These are phyloP conservation scores for Magnaporthiopsis rhizophila DNA, from an alignment of 2,329 filamentous ascomycete species.

Conservation along the genomic window DNA sequence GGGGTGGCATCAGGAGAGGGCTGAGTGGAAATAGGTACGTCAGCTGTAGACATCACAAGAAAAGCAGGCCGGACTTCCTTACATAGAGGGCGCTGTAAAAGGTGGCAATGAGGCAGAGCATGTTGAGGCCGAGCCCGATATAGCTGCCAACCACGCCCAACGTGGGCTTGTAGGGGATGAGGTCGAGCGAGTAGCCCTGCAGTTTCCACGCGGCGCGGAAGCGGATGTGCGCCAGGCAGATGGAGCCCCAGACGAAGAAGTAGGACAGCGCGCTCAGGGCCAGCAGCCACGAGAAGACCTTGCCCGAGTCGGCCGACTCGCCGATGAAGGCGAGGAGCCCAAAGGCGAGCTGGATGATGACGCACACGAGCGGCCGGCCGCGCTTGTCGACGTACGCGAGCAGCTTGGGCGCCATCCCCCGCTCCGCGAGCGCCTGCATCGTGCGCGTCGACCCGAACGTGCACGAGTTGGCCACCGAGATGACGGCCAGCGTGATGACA, in stretches of 20 bases:
- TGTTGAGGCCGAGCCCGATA: constrained; percentile 58
- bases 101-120: constrained; percentile 61
- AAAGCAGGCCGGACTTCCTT: constrained; percentile 16
- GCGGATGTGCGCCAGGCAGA: constrained; percentile 57
- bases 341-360: constrained; percentile 44
- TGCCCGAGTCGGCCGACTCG: constrained; percentile 30
- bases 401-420: constrained; percentile 45
- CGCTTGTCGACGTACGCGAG: constrained; percentile 53
- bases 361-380: constrained; percentile 50
- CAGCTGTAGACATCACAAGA: not conserved
- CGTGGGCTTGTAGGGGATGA: constrained; percentile 38
- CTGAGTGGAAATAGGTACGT: constrained; percentile 15
- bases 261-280: constrained; percentile 64
- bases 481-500: constrained; percentile 42
- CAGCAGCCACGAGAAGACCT: constrained; percentile 57
- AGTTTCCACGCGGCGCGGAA: constrained; percentile 55
- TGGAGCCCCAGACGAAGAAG: constrained; percentile 69
- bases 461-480: constrained; percentile 44
- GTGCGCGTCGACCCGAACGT: constrained; percentile 43
- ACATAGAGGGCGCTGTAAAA: constrained; percentile 60
- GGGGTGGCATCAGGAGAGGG: constrained; percentile 25
- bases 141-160: constrained; percentile 60
- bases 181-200: constrained; percentile 43
- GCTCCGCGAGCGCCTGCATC: constrained; percentile 39
- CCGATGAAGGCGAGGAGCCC: constrained; percentile 53